These are phyloP conservation scores for Ehretia macrophylla DNA, from an alignment of 257 asterid species.

Conservation along the genomic window DNA sequence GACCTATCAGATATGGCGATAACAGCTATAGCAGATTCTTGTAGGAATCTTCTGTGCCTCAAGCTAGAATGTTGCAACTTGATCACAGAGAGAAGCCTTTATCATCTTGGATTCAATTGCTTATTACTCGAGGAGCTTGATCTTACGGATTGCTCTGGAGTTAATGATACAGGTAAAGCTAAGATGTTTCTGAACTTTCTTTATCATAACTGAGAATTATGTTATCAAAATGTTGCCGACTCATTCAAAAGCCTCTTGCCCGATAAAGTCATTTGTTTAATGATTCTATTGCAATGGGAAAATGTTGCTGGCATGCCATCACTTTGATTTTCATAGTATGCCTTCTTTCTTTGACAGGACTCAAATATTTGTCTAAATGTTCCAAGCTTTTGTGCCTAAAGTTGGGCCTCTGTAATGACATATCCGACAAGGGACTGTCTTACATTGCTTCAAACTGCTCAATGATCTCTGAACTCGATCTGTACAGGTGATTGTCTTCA, in stretches of 20 bases:
- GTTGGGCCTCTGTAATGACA: slow-evolving; percentile 57
- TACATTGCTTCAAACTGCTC: slow-evolving; percentile 51
- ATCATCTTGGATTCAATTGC: slow-evolving; percentile 50
- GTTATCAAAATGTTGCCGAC: not conserved
- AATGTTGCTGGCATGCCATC: too few species aligned
- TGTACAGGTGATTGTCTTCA: slow-evolving; percentile 45
- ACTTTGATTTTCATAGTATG: not conserved
- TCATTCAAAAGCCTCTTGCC: too few species aligned
- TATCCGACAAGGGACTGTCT: slow-evolving; percentile 61
- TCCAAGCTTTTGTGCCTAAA: slow-evolving; percentile 48
- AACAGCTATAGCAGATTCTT: slow-evolving; percentile 44
- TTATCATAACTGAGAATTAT: not conserved
- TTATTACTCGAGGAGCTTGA: slow-evolving; percentile 57
- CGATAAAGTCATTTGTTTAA: too few species aligned
- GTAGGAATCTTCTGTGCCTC: slow-evolving; percentile 50
- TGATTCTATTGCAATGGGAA: too few species aligned
- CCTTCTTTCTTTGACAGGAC: slow-evolving; percentile 36
- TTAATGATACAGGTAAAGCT: slow-evolving; percentile 52
- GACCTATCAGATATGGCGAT: slow-evolving; percentile 53
- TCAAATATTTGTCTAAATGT: slow-evolving; percentile 54
- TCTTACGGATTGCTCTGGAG: slow-evolving; percentile 71
- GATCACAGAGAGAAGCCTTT: slow-evolving; percentile 51
- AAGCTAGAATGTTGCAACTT: slow-evolving; percentile 72
- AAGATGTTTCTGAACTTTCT: not conserved
- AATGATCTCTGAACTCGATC: slow-evolving; percentile 55